A percentile compares a stretch with the other conserved stretches of the same genome.
These are phyloP conservation scores for Debaryomyces castellii DNA, from an alignment of 805 yeast species.

Conservation along the genomic window DNA sequence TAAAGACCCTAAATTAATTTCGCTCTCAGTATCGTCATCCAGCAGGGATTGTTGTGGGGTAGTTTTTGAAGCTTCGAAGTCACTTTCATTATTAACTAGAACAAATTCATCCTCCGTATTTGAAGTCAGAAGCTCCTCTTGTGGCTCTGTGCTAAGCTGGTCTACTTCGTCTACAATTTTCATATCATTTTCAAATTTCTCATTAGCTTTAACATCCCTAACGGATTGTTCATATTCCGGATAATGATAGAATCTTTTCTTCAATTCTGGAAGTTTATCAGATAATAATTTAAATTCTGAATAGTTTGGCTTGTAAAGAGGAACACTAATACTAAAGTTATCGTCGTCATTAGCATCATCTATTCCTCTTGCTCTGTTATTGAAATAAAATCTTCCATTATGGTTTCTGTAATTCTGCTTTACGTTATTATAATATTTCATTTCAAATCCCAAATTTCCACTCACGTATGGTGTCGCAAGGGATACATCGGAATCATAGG, in stretches of 20 bases:
- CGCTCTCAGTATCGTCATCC: constrained; percentile 33
- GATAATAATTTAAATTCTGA: constrained; percentile 37
- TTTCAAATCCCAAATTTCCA: constrained; percentile 48
- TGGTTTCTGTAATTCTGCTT: constrained; percentile 5
- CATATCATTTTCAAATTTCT: constrained; percentile 10
- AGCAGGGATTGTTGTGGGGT: constrained; percentile 17
- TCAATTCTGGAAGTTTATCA: constrained; percentile 25
- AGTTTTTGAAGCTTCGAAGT: constrained; percentile 5
- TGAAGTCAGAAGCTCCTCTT: constrained; percentile 8
- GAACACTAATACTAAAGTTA: constrained; percentile 41
- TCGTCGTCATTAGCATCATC: constrained; percentile 16
- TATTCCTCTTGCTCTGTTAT: constrained; percentile 3
- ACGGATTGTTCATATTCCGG: constrained; percentile 14
- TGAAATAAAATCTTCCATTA: constrained; percentile 5
- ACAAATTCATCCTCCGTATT: constrained; percentile 18
- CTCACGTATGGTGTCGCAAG: constrained; percentile 52
- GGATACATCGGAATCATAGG: constrained; percentile 48
- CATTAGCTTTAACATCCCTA: not conserved
- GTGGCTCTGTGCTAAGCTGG: not conserved
- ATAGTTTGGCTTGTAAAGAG: constrained; percentile 43
- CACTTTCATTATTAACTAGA: constrained; percentile 13
- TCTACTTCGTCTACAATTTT: constrained; percentile 2
- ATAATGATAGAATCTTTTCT: constrained; percentile 32
- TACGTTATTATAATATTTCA: constrained; percentile 38
- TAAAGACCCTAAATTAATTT: constrained; percentile 11